A percentile compares a stretch with the other conserved stretches of the same genome.
Conservation (phyloP, 768 basidiomycete species). For the Sarcodon sp. region DNA sequence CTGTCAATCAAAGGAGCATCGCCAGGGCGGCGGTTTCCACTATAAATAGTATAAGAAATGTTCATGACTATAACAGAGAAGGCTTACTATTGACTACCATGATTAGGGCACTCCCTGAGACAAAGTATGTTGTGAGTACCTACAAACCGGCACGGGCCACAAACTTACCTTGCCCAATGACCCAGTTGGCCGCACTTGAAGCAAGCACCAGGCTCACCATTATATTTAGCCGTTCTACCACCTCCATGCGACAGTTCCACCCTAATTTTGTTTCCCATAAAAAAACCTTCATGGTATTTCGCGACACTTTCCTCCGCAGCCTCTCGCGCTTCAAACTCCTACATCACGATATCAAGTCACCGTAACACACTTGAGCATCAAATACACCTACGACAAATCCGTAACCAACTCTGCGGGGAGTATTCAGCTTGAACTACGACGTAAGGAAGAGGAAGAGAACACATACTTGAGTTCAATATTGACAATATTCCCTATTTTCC, state of each 20-base stretch:
- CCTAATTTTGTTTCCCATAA: constrained; percentile 88
- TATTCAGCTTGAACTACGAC: constrained; percentile 4
- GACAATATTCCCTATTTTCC: constrained; percentile 65
- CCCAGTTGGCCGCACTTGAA: constrained; percentile 80
- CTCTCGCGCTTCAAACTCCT: constrained; percentile 78
- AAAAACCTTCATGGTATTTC: constrained; percentile 81
- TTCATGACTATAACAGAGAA: neutral
- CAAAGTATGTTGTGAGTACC: constrained; percentile 1
- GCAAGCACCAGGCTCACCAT: constrained; percentile 81
- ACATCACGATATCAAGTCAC: constrained; percentile 3
- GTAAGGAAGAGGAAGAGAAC: constrained; percentile 5
- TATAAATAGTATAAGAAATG: constrained; percentile 2
- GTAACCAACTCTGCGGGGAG: constrained; percentile 54
- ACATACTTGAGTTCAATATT: constrained; percentile 79
- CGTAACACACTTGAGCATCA: neutral
- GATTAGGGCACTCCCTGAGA: constrained; percentile 61
- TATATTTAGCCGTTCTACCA: constrained; percentile 65
- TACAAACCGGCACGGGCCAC: neutral
- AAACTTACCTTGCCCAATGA: constrained; percentile 76
- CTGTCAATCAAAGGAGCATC: constrained; percentile 48
- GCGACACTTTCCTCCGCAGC: constrained; percentile 81
- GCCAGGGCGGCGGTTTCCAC: constrained; percentile 21
- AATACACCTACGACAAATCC: constrained; percentile 69
- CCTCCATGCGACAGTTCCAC: constrained; percentile 82
- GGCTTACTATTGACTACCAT: constrained; percentile 35